Percentiles rank a stretch among this genome's conserved stretches.
Evolutionary conservation across 176 grass and related monocot genomes (phyloP).

Genomic region (Bromus sterilis): DNA sequence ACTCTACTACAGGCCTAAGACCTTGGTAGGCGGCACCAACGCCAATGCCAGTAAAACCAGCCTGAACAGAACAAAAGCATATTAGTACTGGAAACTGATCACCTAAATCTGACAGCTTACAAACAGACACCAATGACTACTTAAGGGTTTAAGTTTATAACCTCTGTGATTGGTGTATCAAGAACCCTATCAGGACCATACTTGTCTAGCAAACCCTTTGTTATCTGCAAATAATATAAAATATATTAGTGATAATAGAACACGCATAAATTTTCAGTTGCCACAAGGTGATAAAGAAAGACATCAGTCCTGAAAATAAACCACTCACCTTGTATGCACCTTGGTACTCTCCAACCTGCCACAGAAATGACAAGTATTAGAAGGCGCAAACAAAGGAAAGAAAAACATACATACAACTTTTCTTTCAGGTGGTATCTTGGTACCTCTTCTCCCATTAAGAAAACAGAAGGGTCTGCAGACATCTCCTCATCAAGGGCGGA

Average conservation of each 20-base stretch:
- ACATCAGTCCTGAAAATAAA: neutral
- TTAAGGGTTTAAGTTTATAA: neutral
- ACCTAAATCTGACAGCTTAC: neutral
- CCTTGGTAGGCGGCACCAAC: conserved; percentile 93
- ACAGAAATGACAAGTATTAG: conserved; percentile 14
- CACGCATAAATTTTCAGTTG: neutral
- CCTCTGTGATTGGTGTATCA: conserved; percentile 98
- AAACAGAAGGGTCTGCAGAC: conserved; percentile 94
- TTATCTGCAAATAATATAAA: conserved; percentile 51
- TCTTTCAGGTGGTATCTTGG: conserved; percentile 25
- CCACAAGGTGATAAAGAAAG: neutral
- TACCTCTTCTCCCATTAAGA: conserved; percentile 99
- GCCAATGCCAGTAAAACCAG: conserved; percentile 98
- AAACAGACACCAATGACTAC: neutral
- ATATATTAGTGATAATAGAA: neutral
- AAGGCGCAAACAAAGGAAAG: neutral
- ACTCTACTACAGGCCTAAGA: conserved; percentile 86
- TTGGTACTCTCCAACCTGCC: conserved; percentile 92
- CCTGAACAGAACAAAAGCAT: conserved; percentile 35
- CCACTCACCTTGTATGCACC: conserved; percentile 87
- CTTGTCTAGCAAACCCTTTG: conserved; percentile 95
- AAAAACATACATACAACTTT: conserved; percentile 25
- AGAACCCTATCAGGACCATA: conserved; percentile 98
- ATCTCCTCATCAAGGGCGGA: conserved; percentile 96
- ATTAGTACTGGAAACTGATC: neutral